Base-by-base conservation (phyloP, 2,329 filamentous ascomycete genomes). In the Xylaria sp. region DNA sequence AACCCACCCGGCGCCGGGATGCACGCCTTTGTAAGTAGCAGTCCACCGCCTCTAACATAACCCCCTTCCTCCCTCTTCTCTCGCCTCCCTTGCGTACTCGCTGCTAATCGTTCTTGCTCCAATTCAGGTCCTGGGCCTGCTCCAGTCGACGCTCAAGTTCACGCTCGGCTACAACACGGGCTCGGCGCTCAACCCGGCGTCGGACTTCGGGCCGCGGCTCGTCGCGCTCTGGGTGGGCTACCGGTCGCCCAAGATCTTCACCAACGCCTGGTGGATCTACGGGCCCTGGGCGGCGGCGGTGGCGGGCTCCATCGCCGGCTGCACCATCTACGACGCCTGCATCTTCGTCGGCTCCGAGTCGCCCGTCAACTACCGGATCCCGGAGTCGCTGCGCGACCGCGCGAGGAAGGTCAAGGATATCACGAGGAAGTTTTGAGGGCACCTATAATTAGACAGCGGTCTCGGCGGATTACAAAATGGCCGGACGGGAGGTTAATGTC, bases 141-240 rank as follows among this genome's bases (percentile, higher is more conserved):
- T 74, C n/a, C n/a, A 2, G 59, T 72, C 2, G 0, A 69, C 67
- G 1, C 61, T 74, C 19, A 73, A 71, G 51, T 71, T 74, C 46
- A 69, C 69, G 0, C 49, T 74, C 1, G 72, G 69, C 0, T 72
- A 71, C 39, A 74, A 73, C 40, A 71, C 68, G 5, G 72, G 71
- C 2, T 69, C 71, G 2, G 67, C 72, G 0, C 48, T 74, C 49
- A 75, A 73, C 22, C 71, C 72, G 13, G 72, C 72, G 0, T 70
- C 70, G 4, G 72, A 74, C 29, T 70, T 74, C 37, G 72, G 72
- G 1, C 70, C 71, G 0, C 62, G 56, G 57, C 0, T 63, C 11
- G 46, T 63, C 5, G 54, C 52, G n/a, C n/a, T n/a, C n/a, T 57
- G 47, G 44, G 44, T 55, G 9, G 61, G 56, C 34, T 63, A 61